Conservation (phyloP, 1,284 basidiomycete species). For the Dichomitus squalens region DNA sequence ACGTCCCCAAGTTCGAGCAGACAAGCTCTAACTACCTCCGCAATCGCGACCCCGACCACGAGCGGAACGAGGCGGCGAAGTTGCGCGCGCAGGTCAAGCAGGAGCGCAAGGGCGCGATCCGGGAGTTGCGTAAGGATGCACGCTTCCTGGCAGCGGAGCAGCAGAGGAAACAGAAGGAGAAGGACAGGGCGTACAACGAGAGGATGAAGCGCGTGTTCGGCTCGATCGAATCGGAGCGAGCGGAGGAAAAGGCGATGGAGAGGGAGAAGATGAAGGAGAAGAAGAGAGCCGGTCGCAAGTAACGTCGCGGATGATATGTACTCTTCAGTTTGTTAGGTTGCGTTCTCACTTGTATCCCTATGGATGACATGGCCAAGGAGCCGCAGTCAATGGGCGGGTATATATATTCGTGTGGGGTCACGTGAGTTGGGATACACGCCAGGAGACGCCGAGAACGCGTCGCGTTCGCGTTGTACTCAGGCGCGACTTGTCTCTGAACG, state of each 20-base stretch:
- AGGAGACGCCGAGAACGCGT: neutral
- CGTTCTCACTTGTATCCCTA: neutral
- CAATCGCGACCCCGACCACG: conserved; percentile 89
- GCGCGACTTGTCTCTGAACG: too few relatives aligned
- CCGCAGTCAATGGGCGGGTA: too few relatives aligned
- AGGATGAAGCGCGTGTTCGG: conserved; percentile 85
- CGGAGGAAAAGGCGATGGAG: conserved; percentile 94
- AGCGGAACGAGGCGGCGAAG: conserved; percentile 87
- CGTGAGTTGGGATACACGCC: neutral
- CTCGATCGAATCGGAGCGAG: conserved; percentile 86
- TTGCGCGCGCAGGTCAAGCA: conserved; percentile 91
- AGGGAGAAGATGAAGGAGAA: conserved; percentile 80
- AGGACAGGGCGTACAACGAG: conserved; percentile 78
- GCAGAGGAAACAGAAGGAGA: conserved; percentile 81
- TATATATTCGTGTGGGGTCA: too few relatives aligned
- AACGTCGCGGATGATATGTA: conserved; percentile 5
- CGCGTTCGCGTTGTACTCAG: neutral
- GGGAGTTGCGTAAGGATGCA: conserved; percentile 95
- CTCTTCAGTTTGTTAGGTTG: neutral
- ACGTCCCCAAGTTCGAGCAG: conserved; percentile 92
- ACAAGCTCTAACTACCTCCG: conserved; percentile 82
- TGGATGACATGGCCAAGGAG: neutral
- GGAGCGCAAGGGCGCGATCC: conserved; percentile 95
- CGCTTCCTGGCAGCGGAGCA: conserved; percentile 90
- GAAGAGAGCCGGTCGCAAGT: conserved; percentile 73